Evolutionary conservation across 2,329 filamentous ascomycete species (phyloP).

Genomic region (Massarina eburnea): DNA sequence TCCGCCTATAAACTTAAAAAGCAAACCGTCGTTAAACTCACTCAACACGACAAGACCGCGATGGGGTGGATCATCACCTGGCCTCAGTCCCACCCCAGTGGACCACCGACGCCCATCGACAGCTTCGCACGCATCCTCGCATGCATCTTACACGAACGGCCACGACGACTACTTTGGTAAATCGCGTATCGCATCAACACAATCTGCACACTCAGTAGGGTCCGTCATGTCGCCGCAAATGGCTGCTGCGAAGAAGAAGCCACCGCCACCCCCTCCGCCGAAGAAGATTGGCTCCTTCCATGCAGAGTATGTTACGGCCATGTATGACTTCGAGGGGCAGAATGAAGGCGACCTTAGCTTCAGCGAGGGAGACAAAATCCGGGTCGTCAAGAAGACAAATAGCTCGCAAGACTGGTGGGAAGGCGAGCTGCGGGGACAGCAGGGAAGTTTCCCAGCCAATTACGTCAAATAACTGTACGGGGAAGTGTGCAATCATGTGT

Average conservation of each 20-base stretch:
- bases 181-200: slow-evolving; percentile 45
- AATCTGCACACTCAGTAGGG: slow-evolving; percentile 21
- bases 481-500: not conserved
- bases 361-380: slow-evolving; percentile 74
- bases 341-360: slow-evolving; percentile 72
- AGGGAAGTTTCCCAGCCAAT: slow-evolving; percentile 80
- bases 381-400: slow-evolving; percentile 74
- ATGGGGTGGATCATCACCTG: slow-evolving; percentile 36
- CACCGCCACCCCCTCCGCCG: slow-evolving; percentile 69
- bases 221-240: slow-evolving; percentile 46
- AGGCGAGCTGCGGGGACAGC: slow-evolving; percentile 68
- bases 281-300: slow-evolving; percentile 58
- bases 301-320: slow-evolving; percentile 66
- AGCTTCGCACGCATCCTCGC: slow-evolving; percentile 34
- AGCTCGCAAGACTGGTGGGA: slow-evolving; percentile 89
- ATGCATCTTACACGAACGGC: slow-evolving; percentile 26
- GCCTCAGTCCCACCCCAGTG: slow-evolving; percentile 32
- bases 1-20: slow-evolving; percentile 32
- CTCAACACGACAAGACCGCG: slow-evolving; percentile 38
- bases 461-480: slow-evolving; percentile 61
- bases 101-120: slow-evolving; percentile 34
- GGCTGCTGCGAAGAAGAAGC: slow-evolving; percentile 67
- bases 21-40: slow-evolving; percentile 38
- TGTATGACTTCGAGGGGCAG: slow-evolving; percentile 75
- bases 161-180: slow-evolving; percentile 43